Percentiles rank a stretch among this genome's conserved stretches.
Conservation (phyloP, 257 asterid species). For the Paraleonurus japonicus region DNA sequence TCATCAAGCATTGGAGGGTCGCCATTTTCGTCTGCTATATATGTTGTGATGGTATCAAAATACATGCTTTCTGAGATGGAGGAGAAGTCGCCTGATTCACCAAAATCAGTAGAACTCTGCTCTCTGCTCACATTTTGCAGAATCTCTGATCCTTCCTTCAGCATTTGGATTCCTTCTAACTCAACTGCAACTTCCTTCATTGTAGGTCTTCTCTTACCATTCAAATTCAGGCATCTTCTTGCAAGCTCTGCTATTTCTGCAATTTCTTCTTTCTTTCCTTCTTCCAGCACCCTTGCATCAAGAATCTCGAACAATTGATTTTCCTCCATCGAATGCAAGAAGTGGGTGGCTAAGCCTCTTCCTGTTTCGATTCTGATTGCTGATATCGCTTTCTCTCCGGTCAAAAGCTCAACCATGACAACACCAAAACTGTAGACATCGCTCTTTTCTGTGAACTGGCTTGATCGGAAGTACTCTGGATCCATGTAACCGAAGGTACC, state of each 20-base stretch:
- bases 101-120: background rate
- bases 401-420: conserved; percentile 42
- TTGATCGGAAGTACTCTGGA: conserved; percentile 46
- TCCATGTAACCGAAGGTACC: conserved; percentile 53
- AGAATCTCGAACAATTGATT: conserved; percentile 30
- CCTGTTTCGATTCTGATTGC: conserved; percentile 27
- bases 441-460: conserved; percentile 44
- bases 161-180: conserved; percentile 29
- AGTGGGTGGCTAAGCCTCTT: conserved; percentile 32
- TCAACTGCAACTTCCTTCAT: conserved; percentile 42
- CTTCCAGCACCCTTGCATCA: conserved; percentile 34
- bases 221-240: conserved; percentile 37
- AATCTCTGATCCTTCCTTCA: conserved; percentile 6
- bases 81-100: background rate
- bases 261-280: conserved; percentile 30
- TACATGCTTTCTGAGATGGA: conserved; percentile 19
- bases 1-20: background rate
- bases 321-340: conserved; percentile 38
- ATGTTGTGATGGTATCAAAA: background rate
- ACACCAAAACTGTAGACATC: conserved; percentile 47
- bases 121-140: background rate
- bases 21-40: background rate
- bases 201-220: conserved; percentile 43
- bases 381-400: conserved; percentile 35
- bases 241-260: conserved; percentile 32